Evolutionary conservation across 495 filamentous ascomycete genomes (phyloP), one percentile per base, ranked within the genome.

Genomic region (Xylaria acuta): DNA sequence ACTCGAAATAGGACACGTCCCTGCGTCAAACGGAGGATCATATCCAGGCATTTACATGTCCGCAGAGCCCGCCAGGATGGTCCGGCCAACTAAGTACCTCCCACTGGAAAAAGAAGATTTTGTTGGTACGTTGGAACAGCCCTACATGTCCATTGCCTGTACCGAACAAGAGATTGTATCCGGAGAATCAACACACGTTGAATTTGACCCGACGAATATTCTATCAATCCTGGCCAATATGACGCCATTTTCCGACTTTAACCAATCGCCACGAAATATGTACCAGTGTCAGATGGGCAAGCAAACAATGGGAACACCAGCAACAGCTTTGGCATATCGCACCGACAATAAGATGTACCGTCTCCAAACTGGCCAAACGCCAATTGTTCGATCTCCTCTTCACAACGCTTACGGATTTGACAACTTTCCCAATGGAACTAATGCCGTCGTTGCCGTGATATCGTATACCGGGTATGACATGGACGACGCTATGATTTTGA

Each of bases 281-380:
- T 99, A 99, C 82, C 96, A 98, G 81, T 97, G 95, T 82, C 96
- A 99, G 85, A 99, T 99, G 96, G 94, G 94, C 81, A 99, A 99
- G 81, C 96, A 99, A 84, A 91, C 95, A 2, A 99, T 99, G 96
- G 96, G 96, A 75, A 99, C 96, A 7, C 96, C 96, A 32, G 95
- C 92, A 64, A 93, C 95, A 11, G 91, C 96, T 0, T 84, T 97
- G 69, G 87, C 88, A 40, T 92, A 97, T 80, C 92, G 96, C 72
- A 95, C 94, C 43, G 96, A 99, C 85, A 99, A 99, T 86, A 99
- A 99, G 84, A 86, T 92, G 78, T 99, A 99, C 82, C 91, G 92
- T 71, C 82, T 99, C 43, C 96, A 99, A 83, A 97, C 94, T 38
- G 96, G 96, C 66, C 96, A 99, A 79, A 98, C 96, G 0, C 96